A percentile compares a stretch with the other conserved stretches of the same genome.
phyloP scores from a whole-genome alignment of 2,329 filamentous ascomycete species.

The Diaporthe sp. region DNA sequence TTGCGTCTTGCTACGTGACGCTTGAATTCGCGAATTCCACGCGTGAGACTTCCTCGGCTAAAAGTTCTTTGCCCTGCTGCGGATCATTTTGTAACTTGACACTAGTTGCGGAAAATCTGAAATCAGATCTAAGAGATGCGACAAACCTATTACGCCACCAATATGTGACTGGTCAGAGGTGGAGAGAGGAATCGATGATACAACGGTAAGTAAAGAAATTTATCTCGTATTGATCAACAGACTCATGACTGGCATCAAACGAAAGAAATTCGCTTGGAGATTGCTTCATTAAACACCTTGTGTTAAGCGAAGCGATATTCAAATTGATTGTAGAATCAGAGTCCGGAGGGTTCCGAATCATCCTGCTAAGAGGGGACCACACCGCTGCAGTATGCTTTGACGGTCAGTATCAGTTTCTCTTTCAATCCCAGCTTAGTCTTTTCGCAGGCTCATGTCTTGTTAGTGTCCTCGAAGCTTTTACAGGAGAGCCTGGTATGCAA shows the following conservation, averaged over 20 bases:
- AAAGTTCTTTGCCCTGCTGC: too few relatives aligned
- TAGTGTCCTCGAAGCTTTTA: not conserved
- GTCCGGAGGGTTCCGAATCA: not conserved
- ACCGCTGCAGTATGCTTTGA: conserved; percentile 5
- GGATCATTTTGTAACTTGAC: not conserved
- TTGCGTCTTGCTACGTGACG: not conserved
- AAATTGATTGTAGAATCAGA: not conserved
- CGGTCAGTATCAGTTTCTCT: not conserved
- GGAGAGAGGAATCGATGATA: not conserved
- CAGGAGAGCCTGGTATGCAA: not conserved
- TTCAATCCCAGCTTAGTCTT: not conserved
- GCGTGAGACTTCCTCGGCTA: not conserved
- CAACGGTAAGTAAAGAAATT: not conserved
- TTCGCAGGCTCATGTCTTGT: not conserved
- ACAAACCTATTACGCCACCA: not conserved
- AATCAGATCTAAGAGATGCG: not conserved
- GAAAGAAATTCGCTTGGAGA: not conserved
- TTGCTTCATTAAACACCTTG: not conserved
- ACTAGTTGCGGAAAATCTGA: not conserved
- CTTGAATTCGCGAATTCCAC: not conserved
- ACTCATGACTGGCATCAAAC: not conserved
- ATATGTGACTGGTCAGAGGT: not conserved
- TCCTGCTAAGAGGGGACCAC: not conserved
- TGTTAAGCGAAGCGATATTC: not conserved
- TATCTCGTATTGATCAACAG: not conserved